Percentiles rank a stretch among this genome's conserved stretches.
Conservation (phyloP, 148 eudicot species). For the Polygonum maritimum region DNA sequence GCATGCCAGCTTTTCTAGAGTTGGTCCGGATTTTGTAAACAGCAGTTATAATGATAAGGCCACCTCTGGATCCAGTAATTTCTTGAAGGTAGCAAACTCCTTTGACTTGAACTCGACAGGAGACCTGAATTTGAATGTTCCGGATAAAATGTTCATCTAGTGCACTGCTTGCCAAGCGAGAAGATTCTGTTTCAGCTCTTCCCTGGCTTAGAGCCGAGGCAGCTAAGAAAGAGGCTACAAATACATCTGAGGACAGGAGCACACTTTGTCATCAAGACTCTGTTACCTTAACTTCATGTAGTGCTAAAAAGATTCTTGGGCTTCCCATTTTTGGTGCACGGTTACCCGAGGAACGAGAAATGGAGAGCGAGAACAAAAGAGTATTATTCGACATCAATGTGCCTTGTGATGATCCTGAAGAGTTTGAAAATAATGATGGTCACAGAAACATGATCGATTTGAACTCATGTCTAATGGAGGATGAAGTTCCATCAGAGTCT, state of each 20-base stretch:
- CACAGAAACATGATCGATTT: constrained; percentile 52
- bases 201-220: constrained; percentile 63
- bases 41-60: constrained; percentile 27
- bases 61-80: constrained; percentile 23
- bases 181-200: constrained; percentile 26
- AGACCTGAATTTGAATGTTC: constrained; percentile 53
- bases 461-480: constrained; percentile 55
- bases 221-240: constrained; percentile 20
- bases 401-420: constrained; percentile 32
- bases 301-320: constrained; percentile 44
- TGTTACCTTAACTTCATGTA: constrained; percentile 20
- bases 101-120: constrained; percentile 29
- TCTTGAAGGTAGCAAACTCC: constrained; percentile 20
- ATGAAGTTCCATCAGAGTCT: constrained; percentile 36
- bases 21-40: constrained; percentile 38
- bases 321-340: constrained; percentile 41
- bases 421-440: constrained; percentile 13
- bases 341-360: constrained; percentile 20
- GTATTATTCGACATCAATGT: constrained; percentile 42
- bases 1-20: constrained; percentile 21
- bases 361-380: constrained; percentile 24
- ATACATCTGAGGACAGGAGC: neutral
- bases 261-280: constrained; percentile 11
- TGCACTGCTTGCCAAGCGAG: constrained; percentile 22
- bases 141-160: constrained; percentile 27